Conservation (phyloP, 352 stramenopile genomes). For the Phytophthora brassicae region DNA sequence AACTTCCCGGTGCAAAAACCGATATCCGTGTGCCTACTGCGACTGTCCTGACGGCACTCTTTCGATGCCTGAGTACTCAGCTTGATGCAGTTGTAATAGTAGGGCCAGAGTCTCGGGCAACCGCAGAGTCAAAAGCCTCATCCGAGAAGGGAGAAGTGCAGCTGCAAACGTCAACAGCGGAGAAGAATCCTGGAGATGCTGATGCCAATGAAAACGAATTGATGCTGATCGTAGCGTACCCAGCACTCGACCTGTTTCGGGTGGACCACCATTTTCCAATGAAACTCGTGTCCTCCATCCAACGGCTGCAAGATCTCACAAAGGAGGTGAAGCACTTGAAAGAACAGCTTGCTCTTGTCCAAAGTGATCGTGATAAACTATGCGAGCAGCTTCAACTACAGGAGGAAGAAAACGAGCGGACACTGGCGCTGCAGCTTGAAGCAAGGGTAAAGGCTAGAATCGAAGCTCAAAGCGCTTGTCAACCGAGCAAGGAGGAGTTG, state of each 20-base stretch:
- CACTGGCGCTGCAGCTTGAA: constrained; percentile 13
- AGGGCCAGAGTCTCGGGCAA: constrained; percentile 18
- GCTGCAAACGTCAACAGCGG: constrained; percentile 25
- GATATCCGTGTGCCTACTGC: constrained; percentile 19
- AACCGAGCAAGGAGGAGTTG: constrained; percentile 11
- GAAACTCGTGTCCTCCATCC: constrained; percentile 18
- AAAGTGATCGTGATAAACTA: constrained; percentile 20
- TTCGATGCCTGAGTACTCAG: constrained; percentile 30
- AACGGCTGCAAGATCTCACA: constrained; percentile 14
- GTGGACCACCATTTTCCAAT: constrained; percentile 38
- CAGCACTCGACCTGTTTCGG: constrained; percentile 41
- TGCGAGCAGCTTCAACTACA: constrained; percentile 26
- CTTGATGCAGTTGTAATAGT: constrained; percentile 17
- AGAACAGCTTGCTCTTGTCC: constrained; percentile 13
- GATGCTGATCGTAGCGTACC: constrained; percentile 37
- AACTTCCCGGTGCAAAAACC: constrained; percentile 23
- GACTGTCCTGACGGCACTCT: constrained; percentile 37
- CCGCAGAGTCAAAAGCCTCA: constrained; percentile 22
- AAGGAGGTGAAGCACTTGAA: constrained; percentile 18
- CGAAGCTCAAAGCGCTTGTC: not conserved
- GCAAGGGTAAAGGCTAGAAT: constrained; percentile 10
- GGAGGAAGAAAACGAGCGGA: constrained; percentile 26
- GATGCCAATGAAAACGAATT: constrained; percentile 4
- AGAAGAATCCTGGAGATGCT: constrained; percentile 10
- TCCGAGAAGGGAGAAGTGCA: constrained; percentile 37